Evolutionary conservation across 768 basidiomycete genomes (phyloP), one percentile per base, ranked within the genome.

Genomic region (Sistotremastrum suecicum): DNA sequence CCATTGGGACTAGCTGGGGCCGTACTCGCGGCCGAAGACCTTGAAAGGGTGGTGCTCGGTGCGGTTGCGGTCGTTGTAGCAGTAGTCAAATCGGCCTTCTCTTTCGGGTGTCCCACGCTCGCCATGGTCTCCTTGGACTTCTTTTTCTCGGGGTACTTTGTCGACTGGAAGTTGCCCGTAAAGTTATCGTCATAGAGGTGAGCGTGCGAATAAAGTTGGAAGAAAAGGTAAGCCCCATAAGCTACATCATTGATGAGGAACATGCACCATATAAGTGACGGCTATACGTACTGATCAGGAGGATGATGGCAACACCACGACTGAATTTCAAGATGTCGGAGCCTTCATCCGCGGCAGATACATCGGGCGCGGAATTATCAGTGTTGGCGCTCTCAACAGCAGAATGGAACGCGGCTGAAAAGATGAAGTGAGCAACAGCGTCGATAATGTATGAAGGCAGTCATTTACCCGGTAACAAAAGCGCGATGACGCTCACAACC

Each of bases 181-280:
- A 45, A 34, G 6, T 47, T 60, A 31, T 72, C 66, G 40, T 72
- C 61, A 56, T 84, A 90, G 10, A 90, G 67, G 51, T 76, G 66
- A 3, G 78, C 74, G 58, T 90, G 86, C 0, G 85, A 86, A 65
- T 68, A 74, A 8, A 78, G 65, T 58, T 88, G 87, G 62, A 89
- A 89, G 49, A 83, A 60, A 11, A 90, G 70, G 53, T 84, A 87
- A n/a, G 68, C 70, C 2, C 54, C 57, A 54, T 91, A 90, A 49
- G 86, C 83, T 86, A 42, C 5, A 48, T 7, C 12, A n/a, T n/a
- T 12, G 12, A 43, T 42, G 34, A 44, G n/a, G 20, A 2, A 1
- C 2, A 2, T 20, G 20, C 2, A 43, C 3, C 1, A 5, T 4
- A 11, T 5, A 32, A 34, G 31, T 35, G 30, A 29, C 29, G 7